These are phyloP conservation scores for Yarrowia galli DNA, from an alignment of 1,139 yeast genomes.

Conservation along the genomic window DNA sequence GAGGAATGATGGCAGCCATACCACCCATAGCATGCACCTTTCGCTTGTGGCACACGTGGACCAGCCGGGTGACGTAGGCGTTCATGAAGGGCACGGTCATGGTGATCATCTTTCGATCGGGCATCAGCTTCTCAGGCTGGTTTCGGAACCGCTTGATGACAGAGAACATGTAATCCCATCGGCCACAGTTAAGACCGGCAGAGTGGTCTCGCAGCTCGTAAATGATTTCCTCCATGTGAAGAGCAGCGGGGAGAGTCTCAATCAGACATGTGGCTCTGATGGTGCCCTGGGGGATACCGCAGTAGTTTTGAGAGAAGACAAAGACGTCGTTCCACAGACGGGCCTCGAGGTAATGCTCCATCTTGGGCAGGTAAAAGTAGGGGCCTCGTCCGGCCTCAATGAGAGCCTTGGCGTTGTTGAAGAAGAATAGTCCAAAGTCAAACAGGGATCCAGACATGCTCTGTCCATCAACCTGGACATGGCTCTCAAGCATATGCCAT, in stretches of 20 bases:
- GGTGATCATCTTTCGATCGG: slow-evolving; percentile 76
- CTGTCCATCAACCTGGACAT: slow-evolving; percentile 75
- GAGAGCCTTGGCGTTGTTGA: slow-evolving; percentile 71
- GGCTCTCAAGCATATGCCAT: slow-evolving; percentile 82
- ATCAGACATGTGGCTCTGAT: slow-evolving; percentile 80
- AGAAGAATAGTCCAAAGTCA: slow-evolving; percentile 80
- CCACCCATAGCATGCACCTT: slow-evolving; percentile 86
- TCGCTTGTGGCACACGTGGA: slow-evolving; percentile 74
- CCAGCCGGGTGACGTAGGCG: slow-evolving; percentile 69
- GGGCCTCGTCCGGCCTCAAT: slow-evolving; percentile 72
- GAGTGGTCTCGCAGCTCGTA: slow-evolving; percentile 77
- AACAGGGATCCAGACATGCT: slow-evolving; percentile 76
- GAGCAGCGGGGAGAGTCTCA: slow-evolving; percentile 78
- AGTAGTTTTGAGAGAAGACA: slow-evolving; percentile 71
- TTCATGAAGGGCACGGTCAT: slow-evolving; percentile 81
- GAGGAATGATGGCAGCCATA: slow-evolving; percentile 85
- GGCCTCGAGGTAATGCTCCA: slow-evolving; percentile 83
- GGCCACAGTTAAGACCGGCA: slow-evolving; percentile 79
- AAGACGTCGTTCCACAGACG: slow-evolving; percentile 81
- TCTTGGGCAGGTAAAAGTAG: slow-evolving; percentile 78
- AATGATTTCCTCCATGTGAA: slow-evolving; percentile 83
- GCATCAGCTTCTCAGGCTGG: slow-evolving; percentile 68
- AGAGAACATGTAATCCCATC: slow-evolving; percentile 84
- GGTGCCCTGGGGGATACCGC: slow-evolving; percentile 71
- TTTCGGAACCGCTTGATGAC: slow-evolving; percentile 71